Conservation (phyloP, 768 basidiomycete species). For the Imleria badia region DNA sequence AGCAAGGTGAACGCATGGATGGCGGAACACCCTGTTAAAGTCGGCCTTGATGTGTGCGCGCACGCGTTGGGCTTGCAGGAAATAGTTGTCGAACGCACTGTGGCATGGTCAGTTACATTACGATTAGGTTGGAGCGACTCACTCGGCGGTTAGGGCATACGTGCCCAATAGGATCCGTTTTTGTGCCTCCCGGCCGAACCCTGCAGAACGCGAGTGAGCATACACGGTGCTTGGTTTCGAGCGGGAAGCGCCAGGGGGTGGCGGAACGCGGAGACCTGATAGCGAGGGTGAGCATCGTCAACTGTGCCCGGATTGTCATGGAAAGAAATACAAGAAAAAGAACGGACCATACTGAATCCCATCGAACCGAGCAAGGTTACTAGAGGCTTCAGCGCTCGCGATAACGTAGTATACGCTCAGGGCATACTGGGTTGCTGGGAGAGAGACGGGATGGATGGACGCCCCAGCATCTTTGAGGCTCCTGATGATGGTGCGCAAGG, state of each 20-base stretch:
- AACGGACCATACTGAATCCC: constrained; percentile 79
- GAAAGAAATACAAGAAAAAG: constrained; percentile 8
- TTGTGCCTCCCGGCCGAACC: constrained; percentile 84
- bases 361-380: constrained; percentile 87
- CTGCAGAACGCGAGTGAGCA: constrained; percentile 60
- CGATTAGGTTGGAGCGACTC: constrained; percentile 28
- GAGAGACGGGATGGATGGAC: constrained; percentile 64
- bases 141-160: constrained; percentile 92
- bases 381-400: constrained; percentile 90
- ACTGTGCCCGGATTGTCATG: not conserved
- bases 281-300: not conserved
- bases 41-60: constrained; percentile 71
- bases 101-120: not conserved
- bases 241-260: constrained; percentile 41
- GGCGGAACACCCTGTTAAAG: constrained; percentile 67
- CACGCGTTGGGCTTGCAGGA: constrained; percentile 86
- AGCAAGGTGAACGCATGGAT: constrained; percentile 50
- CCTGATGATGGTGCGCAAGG: constrained; percentile 47
- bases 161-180: constrained; percentile 88
- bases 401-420: constrained; percentile 96
- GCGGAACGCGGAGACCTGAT: constrained; percentile 51
- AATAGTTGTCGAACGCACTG: constrained; percentile 98
- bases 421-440: constrained; percentile 69
- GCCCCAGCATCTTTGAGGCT: constrained; percentile 56
- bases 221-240: constrained; percentile 58